phyloP scores from a whole-genome alignment of 495 filamentous ascomycete genomes.

The Paragyromitra xinjiangensis region DNA sequence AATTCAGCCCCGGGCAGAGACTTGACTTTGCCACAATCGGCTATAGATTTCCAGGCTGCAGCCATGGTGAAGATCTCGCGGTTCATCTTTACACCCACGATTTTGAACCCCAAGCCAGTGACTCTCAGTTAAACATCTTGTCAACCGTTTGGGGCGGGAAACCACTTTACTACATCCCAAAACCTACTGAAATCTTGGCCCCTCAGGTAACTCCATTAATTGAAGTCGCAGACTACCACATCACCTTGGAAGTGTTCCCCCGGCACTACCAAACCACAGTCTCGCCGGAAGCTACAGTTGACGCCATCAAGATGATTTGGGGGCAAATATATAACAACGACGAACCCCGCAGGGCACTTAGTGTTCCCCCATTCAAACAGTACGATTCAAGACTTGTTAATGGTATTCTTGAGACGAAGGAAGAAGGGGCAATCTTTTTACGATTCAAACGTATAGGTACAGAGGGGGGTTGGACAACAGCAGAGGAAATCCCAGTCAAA shows the following conservation, averaged over 20 bases:
- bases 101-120: background rate
- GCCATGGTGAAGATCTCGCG: too few species aligned
- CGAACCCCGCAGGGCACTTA: conserved; percentile 2
- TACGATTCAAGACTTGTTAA: background rate
- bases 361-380: conserved; percentile 19
- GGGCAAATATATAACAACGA: conserved; percentile 10
- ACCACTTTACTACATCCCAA: conserved; percentile 35
- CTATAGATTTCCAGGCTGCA: too few species aligned
- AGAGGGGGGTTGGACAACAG: background rate
- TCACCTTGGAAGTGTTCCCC: conserved; percentile 31
- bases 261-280: conserved; percentile 7
- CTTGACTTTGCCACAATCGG: too few species aligned
- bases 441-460: too few species aligned
- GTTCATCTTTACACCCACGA: background rate
- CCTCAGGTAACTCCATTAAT: conserved; percentile 5
- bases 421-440: too few species aligned
- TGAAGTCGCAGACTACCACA: conserved; percentile 33
- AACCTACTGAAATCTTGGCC: conserved; percentile 10
- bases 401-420: background rate
- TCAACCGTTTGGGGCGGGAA: conserved; percentile 39
- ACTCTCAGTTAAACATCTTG: background rate
- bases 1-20: too few species aligned
- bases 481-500: conserved; percentile 23
- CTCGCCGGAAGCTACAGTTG: background rate
- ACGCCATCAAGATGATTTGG: conserved; percentile 31